Percentiles rank a stretch among this genome's conserved stretches.
Conservation (phyloP, 2,329 filamentous ascomycete species). For the Trichoderma sp. region DNA sequence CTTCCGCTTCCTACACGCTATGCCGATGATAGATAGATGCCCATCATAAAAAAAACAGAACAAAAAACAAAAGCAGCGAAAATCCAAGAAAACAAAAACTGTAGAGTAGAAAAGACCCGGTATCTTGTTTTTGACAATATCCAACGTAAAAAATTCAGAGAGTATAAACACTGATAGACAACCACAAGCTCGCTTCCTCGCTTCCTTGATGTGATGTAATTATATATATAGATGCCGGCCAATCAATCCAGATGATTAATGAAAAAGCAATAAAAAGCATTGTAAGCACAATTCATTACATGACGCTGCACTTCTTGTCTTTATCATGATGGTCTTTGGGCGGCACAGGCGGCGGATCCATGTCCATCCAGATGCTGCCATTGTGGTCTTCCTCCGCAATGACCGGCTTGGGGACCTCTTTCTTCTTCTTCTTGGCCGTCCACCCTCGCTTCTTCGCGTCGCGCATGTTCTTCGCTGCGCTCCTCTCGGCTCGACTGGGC, state of each 20-base stretch:
- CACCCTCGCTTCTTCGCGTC: constrained; percentile 60
- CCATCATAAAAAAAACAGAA: neutral
- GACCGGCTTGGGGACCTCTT: constrained; percentile 26
- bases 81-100: neutral
- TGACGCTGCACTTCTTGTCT: constrained; percentile 52
- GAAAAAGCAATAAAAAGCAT: neutral
- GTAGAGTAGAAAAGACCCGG: neutral
- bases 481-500: constrained; percentile 57
- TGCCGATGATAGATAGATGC: neutral
- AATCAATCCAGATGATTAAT: neutral
- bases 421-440: constrained; percentile 44
- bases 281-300: constrained; percentile 37
- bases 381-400: constrained; percentile 33
- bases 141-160: neutral
- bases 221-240: neutral
- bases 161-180: neutral
- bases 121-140: neutral
- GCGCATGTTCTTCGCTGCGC: constrained; percentile 60
- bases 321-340: constrained; percentile 40
- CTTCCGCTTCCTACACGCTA: neutral
- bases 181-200: neutral
- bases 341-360: constrained; percentile 44
- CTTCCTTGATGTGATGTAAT: neutral
- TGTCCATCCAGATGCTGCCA: constrained; percentile 56
- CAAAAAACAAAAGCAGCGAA: neutral